Percentiles rank a stretch among this genome's conserved stretches.
phyloP scores from a whole-genome alignment of 768 basidiomycete species.

The Phylloporus sp. region DNA sequence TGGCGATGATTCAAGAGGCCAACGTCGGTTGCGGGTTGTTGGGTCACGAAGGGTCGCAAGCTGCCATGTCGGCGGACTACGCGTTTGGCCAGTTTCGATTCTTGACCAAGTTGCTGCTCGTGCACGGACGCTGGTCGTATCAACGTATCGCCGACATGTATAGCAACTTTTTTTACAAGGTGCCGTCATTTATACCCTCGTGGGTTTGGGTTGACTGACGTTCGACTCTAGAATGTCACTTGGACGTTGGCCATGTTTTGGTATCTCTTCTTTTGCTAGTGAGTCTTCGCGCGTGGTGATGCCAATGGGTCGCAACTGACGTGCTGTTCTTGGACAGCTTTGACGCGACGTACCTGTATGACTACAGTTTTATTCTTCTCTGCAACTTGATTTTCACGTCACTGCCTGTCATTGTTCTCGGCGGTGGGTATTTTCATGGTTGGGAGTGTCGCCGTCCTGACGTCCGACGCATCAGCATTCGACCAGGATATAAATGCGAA shows the following conservation, averaged over 20 bases:
- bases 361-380: constrained; percentile 89
- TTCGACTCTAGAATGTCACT: constrained; percentile 67
- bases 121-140: constrained; percentile 97
- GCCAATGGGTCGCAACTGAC: neutral
- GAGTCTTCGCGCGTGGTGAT: constrained; percentile 20
- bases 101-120: constrained; percentile 83
- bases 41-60: constrained; percentile 94
- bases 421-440: constrained; percentile 48
- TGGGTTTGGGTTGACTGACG: neutral
- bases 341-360: constrained; percentile 91
- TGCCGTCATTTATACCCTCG: neutral
- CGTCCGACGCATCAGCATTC: constrained; percentile 47
- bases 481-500: constrained; percentile 93
- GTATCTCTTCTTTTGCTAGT: constrained; percentile 88
- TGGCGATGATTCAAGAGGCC: constrained; percentile 99
- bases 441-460: constrained; percentile 2
- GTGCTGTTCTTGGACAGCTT: constrained; percentile 49
- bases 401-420: constrained; percentile 84
- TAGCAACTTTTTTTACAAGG: constrained; percentile 98
- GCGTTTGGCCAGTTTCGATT: constrained; percentile 97
- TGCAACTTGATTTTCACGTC: constrained; percentile 94
- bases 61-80: constrained; percentile 98
- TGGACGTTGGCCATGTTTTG: constrained; percentile 95
- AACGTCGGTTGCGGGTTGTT: constrained; percentile 93
- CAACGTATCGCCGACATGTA: constrained; percentile 96